Conservation (phyloP, 345 rosid genomes). For the Jatropha curcas region DNA sequence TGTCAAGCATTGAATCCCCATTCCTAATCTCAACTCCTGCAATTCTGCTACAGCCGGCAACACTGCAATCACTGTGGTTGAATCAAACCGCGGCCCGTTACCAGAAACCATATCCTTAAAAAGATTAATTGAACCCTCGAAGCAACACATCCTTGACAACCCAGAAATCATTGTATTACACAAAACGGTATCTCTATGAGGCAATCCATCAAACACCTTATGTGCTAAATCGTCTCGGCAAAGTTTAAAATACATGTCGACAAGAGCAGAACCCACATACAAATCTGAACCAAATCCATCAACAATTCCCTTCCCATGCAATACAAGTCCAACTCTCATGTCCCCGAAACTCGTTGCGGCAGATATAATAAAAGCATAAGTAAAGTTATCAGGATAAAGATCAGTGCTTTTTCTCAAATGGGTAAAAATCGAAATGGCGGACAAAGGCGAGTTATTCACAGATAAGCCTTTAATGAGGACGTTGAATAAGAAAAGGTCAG, state of each 20-base stretch:
- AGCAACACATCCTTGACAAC: constrained; percentile 46
- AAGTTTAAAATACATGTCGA: constrained; percentile 54
- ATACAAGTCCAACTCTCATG: constrained; percentile 39
- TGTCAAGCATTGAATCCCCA: constrained; percentile 59
- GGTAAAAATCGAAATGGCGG: constrained; percentile 50
- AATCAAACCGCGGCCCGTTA: constrained; percentile 41
- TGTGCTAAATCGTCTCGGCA: constrained; percentile 35
- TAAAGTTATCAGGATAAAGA: constrained; percentile 59
- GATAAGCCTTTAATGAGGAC: constrained; percentile 66
- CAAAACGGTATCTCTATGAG: constrained; percentile 60
- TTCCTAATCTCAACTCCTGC: constrained; percentile 56
- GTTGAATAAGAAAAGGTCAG: constrained; percentile 75
- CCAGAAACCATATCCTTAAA: constrained; percentile 51
- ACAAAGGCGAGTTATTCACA: constrained; percentile 33
- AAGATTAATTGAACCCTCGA: constrained; percentile 45
- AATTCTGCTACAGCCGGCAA: constrained; percentile 78
- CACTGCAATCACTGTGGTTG: constrained; percentile 52
- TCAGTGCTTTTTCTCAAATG: constrained; percentile 42
- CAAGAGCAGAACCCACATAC: constrained; percentile 59
- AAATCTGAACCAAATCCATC: constrained; percentile 60
- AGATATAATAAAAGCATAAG: constrained; percentile 52
- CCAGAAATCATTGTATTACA: constrained; percentile 72
- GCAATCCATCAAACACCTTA: constrained; percentile 66
- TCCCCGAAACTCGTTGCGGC: constrained; percentile 48
- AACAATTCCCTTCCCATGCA: constrained; percentile 54